phyloP scores from a whole-genome alignment of 1,284 basidiomycete species.

The Cryptococcus neoformans region DNA sequence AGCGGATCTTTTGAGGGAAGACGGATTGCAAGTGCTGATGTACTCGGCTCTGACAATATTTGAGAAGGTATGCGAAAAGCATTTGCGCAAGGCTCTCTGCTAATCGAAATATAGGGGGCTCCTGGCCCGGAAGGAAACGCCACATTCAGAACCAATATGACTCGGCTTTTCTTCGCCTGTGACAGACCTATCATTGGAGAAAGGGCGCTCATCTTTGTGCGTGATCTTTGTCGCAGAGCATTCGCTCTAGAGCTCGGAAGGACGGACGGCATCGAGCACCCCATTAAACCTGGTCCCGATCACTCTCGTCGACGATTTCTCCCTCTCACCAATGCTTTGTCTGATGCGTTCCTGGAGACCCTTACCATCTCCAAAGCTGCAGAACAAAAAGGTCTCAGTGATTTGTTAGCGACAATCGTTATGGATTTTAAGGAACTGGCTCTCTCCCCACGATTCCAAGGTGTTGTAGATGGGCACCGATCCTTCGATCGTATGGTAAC shows the following conservation, averaged over 20 bases:
- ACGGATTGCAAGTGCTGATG: slow-evolving; percentile 78
- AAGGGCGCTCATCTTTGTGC: slow-evolving; percentile 35
- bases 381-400: slow-evolving; percentile 61
- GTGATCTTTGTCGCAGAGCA: slow-evolving; percentile 32
- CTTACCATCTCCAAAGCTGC: slow-evolving; percentile 63
- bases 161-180: slow-evolving; percentile 37
- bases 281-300: slow-evolving; percentile 24
- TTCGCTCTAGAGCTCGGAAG: slow-evolving; percentile 39
- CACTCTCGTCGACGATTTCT: slow-evolving; percentile 33
- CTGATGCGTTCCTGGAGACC: slow-evolving; percentile 71
- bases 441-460: slow-evolving; percentile 47
- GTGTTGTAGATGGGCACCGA: slow-evolving; percentile 57
- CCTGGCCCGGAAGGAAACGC: slow-evolving; percentile 34
- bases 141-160: slow-evolving; percentile 36
- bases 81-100: neutral
- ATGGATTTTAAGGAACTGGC: slow-evolving; percentile 62
- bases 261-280: slow-evolving; percentile 9
- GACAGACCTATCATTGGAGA: slow-evolving; percentile 23
- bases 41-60: slow-evolving; percentile 68
- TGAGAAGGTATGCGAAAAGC: slow-evolving; percentile 60
- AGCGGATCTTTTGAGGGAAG: slow-evolving; percentile 61
- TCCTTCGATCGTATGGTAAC: slow-evolving; percentile 58
- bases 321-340: slow-evolving; percentile 47
- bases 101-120: slow-evolving; percentile 15
- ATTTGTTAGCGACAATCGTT: slow-evolving; percentile 62